Percentiles rank a stretch among this genome's conserved stretches.
phyloP scores from a whole-genome alignment of 2,329 filamentous ascomycete species.

The Aureobasidium musti region DNA sequence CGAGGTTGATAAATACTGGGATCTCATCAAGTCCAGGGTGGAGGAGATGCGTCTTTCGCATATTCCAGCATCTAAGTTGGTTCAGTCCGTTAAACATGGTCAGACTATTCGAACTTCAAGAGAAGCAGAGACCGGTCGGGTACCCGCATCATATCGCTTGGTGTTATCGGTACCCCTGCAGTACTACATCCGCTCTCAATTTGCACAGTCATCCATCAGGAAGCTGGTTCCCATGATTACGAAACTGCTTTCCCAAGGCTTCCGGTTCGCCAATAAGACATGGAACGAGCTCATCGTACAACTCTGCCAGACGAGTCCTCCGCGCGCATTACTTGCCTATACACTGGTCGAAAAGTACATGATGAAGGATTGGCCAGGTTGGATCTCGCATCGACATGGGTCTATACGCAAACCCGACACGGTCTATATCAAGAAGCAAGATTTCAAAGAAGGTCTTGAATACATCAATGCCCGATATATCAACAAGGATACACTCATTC shows the following conservation, averaged over 20 bases:
- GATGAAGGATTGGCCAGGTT: constrained; percentile 78
- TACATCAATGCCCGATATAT: constrained; percentile 39
- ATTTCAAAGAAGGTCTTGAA: constrained; percentile 33
- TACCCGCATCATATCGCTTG: constrained; percentile 47
- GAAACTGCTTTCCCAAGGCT: constrained; percentile 64
- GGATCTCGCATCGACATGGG: constrained; percentile 48
- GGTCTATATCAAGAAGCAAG: constrained; percentile 36
- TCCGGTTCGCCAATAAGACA: constrained; percentile 70
- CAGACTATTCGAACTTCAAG: background rate
- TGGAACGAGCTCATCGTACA: constrained; percentile 78
- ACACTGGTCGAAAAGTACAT: constrained; percentile 71
- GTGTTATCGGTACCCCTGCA: constrained; percentile 53
- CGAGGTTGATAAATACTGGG: constrained; percentile 68
- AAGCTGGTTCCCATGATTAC: constrained; percentile 43
- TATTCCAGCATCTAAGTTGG: background rate
- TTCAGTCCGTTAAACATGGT: background rate
- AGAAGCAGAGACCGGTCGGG: background rate
- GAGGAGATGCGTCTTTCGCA: constrained; percentile 39
- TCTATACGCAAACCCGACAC: constrained; percentile 32
- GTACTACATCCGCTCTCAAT: constrained; percentile 56
- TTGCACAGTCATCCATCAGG: constrained; percentile 48
- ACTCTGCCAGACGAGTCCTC: constrained; percentile 54
- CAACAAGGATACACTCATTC: constrained; percentile 38
- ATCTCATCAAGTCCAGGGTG: constrained; percentile 58
- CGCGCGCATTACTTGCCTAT: constrained; percentile 67